Conservation (phyloP, 768 basidiomycete species). For the Xerocomus brunneocitrinus region DNA sequence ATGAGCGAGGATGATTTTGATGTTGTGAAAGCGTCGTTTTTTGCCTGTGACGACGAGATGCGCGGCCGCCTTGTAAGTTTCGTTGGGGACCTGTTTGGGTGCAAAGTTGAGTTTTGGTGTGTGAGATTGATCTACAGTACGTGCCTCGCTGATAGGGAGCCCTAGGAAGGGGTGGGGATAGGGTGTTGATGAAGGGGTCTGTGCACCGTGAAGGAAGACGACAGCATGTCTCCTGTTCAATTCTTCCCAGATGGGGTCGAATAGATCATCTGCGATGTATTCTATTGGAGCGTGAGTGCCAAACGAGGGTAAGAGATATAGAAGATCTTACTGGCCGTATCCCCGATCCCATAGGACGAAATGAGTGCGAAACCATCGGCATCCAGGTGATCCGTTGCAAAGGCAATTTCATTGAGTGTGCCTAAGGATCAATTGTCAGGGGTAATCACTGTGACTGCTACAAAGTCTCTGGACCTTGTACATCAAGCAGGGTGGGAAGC, state of each 20-base stretch:
- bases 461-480: constrained; percentile 42
- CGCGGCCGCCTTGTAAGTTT: constrained; percentile 78
- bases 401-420: constrained; percentile 54
- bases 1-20: constrained; percentile 68
- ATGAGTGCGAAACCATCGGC: constrained; percentile 64
- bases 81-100: constrained; percentile 60
- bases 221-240: constrained; percentile 53
- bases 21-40: constrained; percentile 56
- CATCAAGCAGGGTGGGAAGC: constrained; percentile 57
- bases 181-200: constrained; percentile 59
- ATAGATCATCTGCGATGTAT: constrained; percentile 62
- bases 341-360: constrained; percentile 61
- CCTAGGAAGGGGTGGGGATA: constrained; percentile 62
- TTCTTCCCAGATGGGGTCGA: constrained; percentile 67
- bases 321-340: constrained; percentile 44
- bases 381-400: constrained; percentile 54
- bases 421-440: constrained; percentile 35
- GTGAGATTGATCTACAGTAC: constrained; percentile 8
- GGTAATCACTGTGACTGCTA: neutral
- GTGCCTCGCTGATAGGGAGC: constrained; percentile 64
- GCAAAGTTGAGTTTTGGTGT: constrained; percentile 5
- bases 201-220: constrained; percentile 71
- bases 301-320: neutral
- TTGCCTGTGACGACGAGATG: constrained; percentile 70
- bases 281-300: constrained; percentile 33